Evolutionary conservation across 305 asterid species (phyloP).

Genomic region (Stenogyne calaminthoides): DNA sequence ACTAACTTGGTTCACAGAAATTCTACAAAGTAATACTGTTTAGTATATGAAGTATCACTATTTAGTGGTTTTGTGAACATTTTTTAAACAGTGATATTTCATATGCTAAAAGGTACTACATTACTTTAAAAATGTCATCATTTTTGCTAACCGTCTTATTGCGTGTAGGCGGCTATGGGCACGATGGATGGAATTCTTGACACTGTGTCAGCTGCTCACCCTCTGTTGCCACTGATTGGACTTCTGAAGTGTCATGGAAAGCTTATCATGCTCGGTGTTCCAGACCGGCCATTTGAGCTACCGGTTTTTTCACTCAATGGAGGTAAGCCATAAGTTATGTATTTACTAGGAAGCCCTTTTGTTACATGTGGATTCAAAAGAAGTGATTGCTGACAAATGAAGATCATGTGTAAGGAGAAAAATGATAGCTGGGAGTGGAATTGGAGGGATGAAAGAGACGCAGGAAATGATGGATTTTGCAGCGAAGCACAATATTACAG

Average conservation of each 20-base stretch:
- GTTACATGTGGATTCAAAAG: neutral
- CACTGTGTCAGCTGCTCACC: constrained; percentile 32
- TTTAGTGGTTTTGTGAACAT: too few species aligned
- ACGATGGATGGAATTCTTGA: constrained; percentile 35
- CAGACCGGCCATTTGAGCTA: constrained; percentile 25
- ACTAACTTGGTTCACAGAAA: too few species aligned
- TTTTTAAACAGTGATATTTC: too few species aligned
- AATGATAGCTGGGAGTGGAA: constrained; percentile 28
- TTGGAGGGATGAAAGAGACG: constrained; percentile 35
- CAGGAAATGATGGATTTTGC: constrained; percentile 34
- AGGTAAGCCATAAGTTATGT: neutral
- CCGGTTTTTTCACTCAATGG: constrained; percentile 12
- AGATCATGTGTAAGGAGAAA: constrained; percentile 22
- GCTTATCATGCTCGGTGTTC: constrained; percentile 32
- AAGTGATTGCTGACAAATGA: neutral
- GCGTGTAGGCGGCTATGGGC: constrained; percentile 21
- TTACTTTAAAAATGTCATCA: neutral
- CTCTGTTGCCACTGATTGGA: constrained; percentile 19
- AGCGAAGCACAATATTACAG: constrained; percentile 19
- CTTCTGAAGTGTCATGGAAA: constrained; percentile 27
- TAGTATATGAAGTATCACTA: too few species aligned
- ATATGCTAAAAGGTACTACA: too few species aligned
- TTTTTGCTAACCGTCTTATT: neutral
- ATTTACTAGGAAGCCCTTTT: too few species aligned
- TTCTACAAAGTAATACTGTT: too few species aligned